A percentile compares a stretch with the other conserved stretches of the same genome.
These are phyloP conservation scores for Lumnitzera racemosa DNA, from an alignment of 345 rosid genomes.

Conservation along the genomic window DNA sequence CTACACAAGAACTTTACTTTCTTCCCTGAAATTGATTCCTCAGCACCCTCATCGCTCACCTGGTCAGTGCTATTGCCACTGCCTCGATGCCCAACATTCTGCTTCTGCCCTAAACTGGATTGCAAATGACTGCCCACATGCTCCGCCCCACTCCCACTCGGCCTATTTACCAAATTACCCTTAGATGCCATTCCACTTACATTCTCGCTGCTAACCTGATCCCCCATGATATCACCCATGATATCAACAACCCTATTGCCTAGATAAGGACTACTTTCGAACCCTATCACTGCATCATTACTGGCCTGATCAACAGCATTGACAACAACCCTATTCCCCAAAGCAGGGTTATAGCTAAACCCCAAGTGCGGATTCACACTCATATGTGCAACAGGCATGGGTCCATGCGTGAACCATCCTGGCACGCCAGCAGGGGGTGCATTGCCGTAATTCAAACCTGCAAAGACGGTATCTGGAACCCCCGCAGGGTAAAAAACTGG, in stretches of 20 bases:
- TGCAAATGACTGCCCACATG: conserved; percentile 16
- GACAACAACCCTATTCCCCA: conserved; percentile 31
- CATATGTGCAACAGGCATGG: conserved; percentile 29
- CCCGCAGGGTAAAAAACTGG: conserved; percentile 39
- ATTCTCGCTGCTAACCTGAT: neutral
- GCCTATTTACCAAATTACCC: conserved; percentile 8
- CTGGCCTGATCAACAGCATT: conserved; percentile 41
- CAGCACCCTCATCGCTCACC: conserved; percentile 49
- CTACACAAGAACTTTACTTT: conserved; percentile 66
- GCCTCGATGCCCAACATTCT: conserved; percentile 21
- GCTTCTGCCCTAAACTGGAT: conserved; percentile 7
- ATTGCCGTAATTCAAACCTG: conserved; percentile 38
- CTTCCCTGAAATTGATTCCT: conserved; percentile 44
- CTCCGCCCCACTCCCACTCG: conserved; percentile 12
- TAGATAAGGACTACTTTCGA: conserved; percentile 22
- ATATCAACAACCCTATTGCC: conserved; percentile 20
- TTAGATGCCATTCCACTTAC: conserved; percentile 4
- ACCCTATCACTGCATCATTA: conserved; percentile 25
- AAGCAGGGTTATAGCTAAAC: conserved; percentile 10
- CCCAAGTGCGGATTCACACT: conserved; percentile 31
- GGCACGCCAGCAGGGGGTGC: conserved; percentile 17
- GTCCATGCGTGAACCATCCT: conserved; percentile 30
- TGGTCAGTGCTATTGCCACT: conserved; percentile 33
- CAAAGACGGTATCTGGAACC: conserved; percentile 33
- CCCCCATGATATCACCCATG: conserved; percentile 2